Conservation (phyloP, 805 yeast genomes). For the Starmerella apicola region DNA sequence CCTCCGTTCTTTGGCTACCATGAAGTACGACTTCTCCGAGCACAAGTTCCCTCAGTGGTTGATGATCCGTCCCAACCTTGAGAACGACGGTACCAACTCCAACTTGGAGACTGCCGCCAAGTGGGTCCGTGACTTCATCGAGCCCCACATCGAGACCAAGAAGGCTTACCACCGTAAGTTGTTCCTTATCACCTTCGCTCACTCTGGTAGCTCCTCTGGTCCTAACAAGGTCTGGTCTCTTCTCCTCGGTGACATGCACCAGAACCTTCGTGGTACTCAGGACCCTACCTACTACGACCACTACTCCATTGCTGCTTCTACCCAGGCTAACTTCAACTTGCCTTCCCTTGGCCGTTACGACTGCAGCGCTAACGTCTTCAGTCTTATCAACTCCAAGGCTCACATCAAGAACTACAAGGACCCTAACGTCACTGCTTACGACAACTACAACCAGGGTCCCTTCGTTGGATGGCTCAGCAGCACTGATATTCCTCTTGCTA, state of each 20-base stretch:
- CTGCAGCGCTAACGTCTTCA: slow-evolving; percentile 39
- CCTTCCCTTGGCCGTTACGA: slow-evolving; percentile 41
- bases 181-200: slow-evolving; percentile 40
- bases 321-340: slow-evolving; percentile 41
- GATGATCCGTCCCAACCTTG: slow-evolving; percentile 43
- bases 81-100: slow-evolving; percentile 42
- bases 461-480: slow-evolving; percentile 21
- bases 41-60: slow-evolving; percentile 40
- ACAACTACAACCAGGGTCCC: slow-evolving; percentile 22
- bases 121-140: slow-evolving; percentile 37
- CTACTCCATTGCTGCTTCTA: slow-evolving; percentile 39
- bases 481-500: slow-evolving; percentile 17
- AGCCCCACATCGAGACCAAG: slow-evolving; percentile 28
- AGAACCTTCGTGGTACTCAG: slow-evolving; percentile 31
- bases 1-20: slow-evolving; percentile 38
- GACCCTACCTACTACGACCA: slow-evolving; percentile 42
- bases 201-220: slow-evolving; percentile 33
- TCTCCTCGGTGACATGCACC: slow-evolving; percentile 39
- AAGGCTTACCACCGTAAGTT: slow-evolving; percentile 39
- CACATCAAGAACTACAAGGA: slow-evolving; percentile 17
- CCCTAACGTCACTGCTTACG: slow-evolving; percentile 11
- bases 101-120: slow-evolving; percentile 35
- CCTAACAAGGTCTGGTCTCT: slow-evolving; percentile 37
- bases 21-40: slow-evolving; percentile 32
- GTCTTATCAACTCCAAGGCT: slow-evolving; percentile 30